These are phyloP conservation scores for Aureobasidium sp. DNA, from an alignment of 2,329 filamentous ascomycete genomes.

Conservation along the genomic window DNA sequence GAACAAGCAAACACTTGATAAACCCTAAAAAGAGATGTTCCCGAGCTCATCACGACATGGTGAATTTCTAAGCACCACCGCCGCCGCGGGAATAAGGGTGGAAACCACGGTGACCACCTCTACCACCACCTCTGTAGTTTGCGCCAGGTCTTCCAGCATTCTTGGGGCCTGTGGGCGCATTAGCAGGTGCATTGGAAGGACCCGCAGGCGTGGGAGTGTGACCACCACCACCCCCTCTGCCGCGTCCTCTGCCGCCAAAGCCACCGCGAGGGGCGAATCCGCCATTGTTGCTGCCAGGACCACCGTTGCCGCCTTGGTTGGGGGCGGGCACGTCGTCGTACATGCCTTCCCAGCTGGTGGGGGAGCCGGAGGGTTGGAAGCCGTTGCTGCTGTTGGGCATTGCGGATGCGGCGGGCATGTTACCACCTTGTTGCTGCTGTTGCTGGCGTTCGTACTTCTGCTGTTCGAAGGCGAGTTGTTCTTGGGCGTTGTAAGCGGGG, in stretches of 20 bases:
- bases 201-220: slow-evolving; percentile 25
- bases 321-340: slow-evolving; percentile 92
- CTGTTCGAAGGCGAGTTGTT: slow-evolving; percentile 68
- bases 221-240: slow-evolving; percentile 23
- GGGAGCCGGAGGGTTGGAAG: slow-evolving; percentile 48
- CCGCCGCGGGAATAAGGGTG: slow-evolving; percentile 58
- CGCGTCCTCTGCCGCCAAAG: slow-evolving; percentile 28
- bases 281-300: slow-evolving; percentile 19
- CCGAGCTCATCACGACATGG: background rate
- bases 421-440: slow-evolving; percentile 28
- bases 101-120: slow-evolving; percentile 64
- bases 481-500: slow-evolving; percentile 57
- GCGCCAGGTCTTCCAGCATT: slow-evolving; percentile 87
- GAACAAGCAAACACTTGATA: too few species aligned
- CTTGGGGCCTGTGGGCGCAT: slow-evolving; percentile 90
- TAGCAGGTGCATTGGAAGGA: slow-evolving; percentile 53
- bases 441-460: slow-evolving; percentile 69
- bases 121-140: slow-evolving; percentile 85
- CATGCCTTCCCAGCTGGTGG: slow-evolving; percentile 96
- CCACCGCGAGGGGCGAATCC: slow-evolving; percentile 33
- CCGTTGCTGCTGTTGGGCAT: slow-evolving; percentile 27
- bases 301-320: slow-evolving; percentile 30
- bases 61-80: slow-evolving; percentile 9
- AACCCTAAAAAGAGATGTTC: background rate
- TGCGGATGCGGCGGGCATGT: slow-evolving; percentile 25